Conservation (phyloP, 768 basidiomycete species). For the Phlegmacium glaucopus region DNA sequence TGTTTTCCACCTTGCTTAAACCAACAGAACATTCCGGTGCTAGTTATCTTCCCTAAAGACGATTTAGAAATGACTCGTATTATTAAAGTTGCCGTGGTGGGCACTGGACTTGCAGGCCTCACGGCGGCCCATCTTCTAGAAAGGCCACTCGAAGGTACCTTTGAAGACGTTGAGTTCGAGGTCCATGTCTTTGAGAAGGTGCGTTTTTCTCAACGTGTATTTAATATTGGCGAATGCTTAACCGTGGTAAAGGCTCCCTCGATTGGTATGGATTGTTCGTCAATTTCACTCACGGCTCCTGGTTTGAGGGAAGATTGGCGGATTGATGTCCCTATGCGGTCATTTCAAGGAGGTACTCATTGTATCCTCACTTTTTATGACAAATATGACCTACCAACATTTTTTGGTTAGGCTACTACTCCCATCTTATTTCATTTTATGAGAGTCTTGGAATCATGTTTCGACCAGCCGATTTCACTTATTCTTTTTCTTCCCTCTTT, state of each 20-base stretch:
- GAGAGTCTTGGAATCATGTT: conserved; percentile 56
- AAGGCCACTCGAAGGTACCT: conserved; percentile 20
- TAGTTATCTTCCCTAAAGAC: too few relatives aligned
- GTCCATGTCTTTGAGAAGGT: conserved; percentile 79
- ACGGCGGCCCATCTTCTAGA: conserved; percentile 61
- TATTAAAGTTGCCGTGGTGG: conserved; percentile 66
- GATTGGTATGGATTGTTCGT: conserved; percentile 70
- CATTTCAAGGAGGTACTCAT: conserved; percentile 69
- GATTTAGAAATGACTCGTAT: conserved; percentile 26
- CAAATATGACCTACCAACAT: neutral
- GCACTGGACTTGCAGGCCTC: conserved; percentile 71
- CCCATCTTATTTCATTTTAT: conserved; percentile 66
- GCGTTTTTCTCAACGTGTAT: conserved; percentile 13
- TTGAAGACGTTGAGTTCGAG: conserved; percentile 46
- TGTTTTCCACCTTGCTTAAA: too few relatives aligned
- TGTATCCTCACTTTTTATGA: neutral
- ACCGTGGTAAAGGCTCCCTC: conserved; percentile 36
- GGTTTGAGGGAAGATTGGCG: conserved; percentile 41
- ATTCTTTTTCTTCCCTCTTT: conserved; percentile 61
- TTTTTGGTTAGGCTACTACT: conserved; percentile 63
- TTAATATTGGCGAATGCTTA: neutral
- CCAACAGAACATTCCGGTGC: too few relatives aligned
- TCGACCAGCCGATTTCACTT: conserved; percentile 56
- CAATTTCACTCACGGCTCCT: conserved; percentile 41
- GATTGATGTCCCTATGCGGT: conserved; percentile 79